Base-by-base conservation (phyloP, 805 yeast genomes). In the Zygosaccharomyces bailii region DNA sequence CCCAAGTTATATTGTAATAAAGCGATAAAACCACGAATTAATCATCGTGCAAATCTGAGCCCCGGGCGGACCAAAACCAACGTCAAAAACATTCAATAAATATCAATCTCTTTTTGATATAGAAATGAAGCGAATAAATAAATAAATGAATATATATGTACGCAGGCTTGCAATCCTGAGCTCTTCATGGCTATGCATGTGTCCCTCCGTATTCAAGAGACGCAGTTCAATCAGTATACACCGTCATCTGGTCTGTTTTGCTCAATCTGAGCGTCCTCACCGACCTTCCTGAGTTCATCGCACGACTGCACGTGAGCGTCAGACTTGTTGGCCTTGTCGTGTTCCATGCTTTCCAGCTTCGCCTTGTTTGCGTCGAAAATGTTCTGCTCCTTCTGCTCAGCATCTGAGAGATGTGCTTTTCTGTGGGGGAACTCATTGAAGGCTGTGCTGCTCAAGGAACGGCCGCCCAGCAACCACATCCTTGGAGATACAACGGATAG, bases 241-340 rank as follows among this genome's bases (percentile, higher is more conserved):
- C 68, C 68, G 39, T 63, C 68, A 43, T 63, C 68, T 11, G 68
- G 62, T 43, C 68, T 59, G 34, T 62, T 61, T 44, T 63, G 68
- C 40, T 62, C 65, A 30, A 63, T 51, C 35, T 57, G 55, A 6
- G 66, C 68, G 32, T 60, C 55, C 11, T 59, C 65, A 39, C 68
- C 66, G 38, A 44, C 56, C 43, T 59, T 52, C 46, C 59, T 56
- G 24, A 63, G 39, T 24, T 51, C 54, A 18, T 54, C 59, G 39
- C 49, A 43, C 16, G 50, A 45, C 5, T 61, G 62, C 32, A 55
- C 51, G 35, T 53, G 44, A 34, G 35, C 34, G 17, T 48, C 48
- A 4, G 33, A 42, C 18, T 44, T 36, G 14, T 42, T 40, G 2
- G 25, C 20, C 13, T 46, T 41, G n/a, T 46, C 57, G 24, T 54